Conservation (phyloP, 73 alveolate genomes). For the Effrenium voratum region DNA sequence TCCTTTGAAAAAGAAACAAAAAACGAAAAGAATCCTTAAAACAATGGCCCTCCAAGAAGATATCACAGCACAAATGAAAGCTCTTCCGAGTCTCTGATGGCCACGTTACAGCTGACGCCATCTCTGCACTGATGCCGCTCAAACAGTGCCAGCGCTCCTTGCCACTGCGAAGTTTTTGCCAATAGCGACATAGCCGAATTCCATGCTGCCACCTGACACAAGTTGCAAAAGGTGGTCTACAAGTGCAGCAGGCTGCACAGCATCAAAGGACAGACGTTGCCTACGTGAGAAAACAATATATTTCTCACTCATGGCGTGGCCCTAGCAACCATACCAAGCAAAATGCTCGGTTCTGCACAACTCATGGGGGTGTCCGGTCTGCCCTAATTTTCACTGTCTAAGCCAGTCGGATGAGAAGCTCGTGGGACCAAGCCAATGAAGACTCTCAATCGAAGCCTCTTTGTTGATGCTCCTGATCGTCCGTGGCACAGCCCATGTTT, state of each 20-base stretch:
- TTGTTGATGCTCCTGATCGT: not conserved
- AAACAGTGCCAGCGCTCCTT: conserved; percentile 4
- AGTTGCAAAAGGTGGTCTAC: too few relatives aligned
- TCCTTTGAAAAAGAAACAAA: not conserved
- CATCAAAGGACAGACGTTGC: too few relatives aligned
- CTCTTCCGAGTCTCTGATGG: conserved; percentile 24
- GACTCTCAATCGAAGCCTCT: too few relatives aligned
- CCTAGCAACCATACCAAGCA: too few relatives aligned
- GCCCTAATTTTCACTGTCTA: too few relatives aligned
- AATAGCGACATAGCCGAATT: conserved; percentile 8
- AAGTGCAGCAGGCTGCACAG: too few relatives aligned
- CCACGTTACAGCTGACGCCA: conserved; percentile 36
- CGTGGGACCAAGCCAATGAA: too few relatives aligned
- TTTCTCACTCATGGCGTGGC: too few relatives aligned
- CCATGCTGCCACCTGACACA: conserved; percentile 30
- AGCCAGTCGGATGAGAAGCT: too few relatives aligned
- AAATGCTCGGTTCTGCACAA: too few relatives aligned
- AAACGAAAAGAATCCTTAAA: not conserved
- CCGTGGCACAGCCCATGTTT: not conserved
- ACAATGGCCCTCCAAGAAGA: not conserved
- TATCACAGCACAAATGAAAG: not conserved
- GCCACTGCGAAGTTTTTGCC: conserved; percentile 12
- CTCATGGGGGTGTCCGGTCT: too few relatives aligned
- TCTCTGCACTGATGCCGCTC: conserved; percentile 1
- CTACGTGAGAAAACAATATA: too few relatives aligned